A percentile compares a stretch with the other conserved stretches of the same genome.
phyloP scores from a whole-genome alignment of 2,329 filamentous ascomycete species.

The Grosmannia huntii region DNA sequence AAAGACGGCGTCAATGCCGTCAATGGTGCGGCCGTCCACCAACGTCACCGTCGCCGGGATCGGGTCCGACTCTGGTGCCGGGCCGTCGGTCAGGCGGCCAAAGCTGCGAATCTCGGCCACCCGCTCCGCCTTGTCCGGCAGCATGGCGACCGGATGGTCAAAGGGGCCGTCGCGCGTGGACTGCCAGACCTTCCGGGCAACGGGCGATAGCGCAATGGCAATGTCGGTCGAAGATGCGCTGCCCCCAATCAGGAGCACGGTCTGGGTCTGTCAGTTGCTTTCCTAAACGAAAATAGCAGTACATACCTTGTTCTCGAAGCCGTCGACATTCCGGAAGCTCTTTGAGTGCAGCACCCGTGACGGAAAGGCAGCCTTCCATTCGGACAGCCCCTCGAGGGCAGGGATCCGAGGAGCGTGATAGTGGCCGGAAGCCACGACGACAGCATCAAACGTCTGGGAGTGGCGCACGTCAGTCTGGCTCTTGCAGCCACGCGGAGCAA shows the following conservation, averaged over 20 bases:
- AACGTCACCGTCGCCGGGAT: slow-evolving; percentile 40
- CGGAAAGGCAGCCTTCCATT: slow-evolving; percentile 42
- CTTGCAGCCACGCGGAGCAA: background rate
- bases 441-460: slow-evolving; percentile 41
- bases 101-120: slow-evolving; percentile 39
- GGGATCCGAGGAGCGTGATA: slow-evolving; percentile 53
- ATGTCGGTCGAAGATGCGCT: slow-evolving; percentile 30
- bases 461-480: background rate
- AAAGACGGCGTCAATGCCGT: slow-evolving; percentile 47
- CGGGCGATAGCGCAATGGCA: slow-evolving; percentile 23
- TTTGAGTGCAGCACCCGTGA: slow-evolving; percentile 54
- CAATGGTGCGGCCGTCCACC: slow-evolving; percentile 36
- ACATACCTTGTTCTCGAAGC: slow-evolving; percentile 3
- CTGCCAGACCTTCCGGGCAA: slow-evolving; percentile 28
- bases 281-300: too few relatives aligned
- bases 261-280: slow-evolving; percentile 18
- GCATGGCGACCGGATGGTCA: slow-evolving; percentile 38
- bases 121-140: slow-evolving; percentile 39
- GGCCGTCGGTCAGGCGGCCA: slow-evolving; percentile 11
- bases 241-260: slow-evolving; percentile 40
- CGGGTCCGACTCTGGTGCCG: slow-evolving; percentile 14
- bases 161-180: slow-evolving; percentile 48
- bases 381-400: slow-evolving; percentile 41
- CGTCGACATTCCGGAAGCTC: slow-evolving; percentile 48
- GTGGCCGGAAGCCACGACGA: slow-evolving; percentile 55